These are phyloP conservation scores for Hygrophila difformis DNA, from an alignment of 257 asterid species.

Conservation along the genomic window DNA sequence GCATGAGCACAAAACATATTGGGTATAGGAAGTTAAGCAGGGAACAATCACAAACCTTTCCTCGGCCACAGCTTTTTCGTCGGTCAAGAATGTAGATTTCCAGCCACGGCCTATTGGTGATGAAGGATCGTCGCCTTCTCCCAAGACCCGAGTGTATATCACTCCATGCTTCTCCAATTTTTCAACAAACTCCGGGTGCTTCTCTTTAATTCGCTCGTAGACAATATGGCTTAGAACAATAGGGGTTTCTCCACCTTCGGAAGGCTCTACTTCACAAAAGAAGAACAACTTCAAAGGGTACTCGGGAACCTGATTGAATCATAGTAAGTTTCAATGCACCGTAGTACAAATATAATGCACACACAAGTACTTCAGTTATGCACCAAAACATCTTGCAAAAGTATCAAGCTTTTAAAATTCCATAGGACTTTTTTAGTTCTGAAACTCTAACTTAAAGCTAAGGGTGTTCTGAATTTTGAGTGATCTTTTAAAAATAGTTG, in stretches of 20 bases:
- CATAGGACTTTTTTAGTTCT: no score
- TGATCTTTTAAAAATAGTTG: no score
- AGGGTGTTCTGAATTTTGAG: no score
- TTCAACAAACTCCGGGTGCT: constrained; percentile 69
- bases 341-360: no score
- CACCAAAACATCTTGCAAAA: no score
- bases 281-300: constrained; percentile 79
- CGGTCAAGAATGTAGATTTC: constrained; percentile 76
- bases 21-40: background rate
- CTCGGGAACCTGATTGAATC: constrained; percentile 51
- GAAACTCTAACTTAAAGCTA: no score
- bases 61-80: constrained; percentile 65
- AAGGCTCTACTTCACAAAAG: constrained; percentile 85
- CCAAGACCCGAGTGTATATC: constrained; percentile 56
- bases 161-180: constrained; percentile 58
- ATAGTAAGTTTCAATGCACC: background rate
- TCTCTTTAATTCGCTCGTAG: constrained; percentile 57
- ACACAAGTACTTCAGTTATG: no score
- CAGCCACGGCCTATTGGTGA: constrained; percentile 91
- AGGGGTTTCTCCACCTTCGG: constrained; percentile 75
- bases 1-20: background rate
- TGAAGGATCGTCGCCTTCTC: constrained; percentile 82
- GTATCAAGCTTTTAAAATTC: no score
- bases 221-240: constrained; percentile 72
- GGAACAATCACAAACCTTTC: constrained; percentile 54